Percentiles rank a stretch among this genome's conserved stretches.
These are phyloP conservation scores for Solanum hybrid DNA, from an alignment of 305 asterid species.

Conservation along the genomic window DNA sequence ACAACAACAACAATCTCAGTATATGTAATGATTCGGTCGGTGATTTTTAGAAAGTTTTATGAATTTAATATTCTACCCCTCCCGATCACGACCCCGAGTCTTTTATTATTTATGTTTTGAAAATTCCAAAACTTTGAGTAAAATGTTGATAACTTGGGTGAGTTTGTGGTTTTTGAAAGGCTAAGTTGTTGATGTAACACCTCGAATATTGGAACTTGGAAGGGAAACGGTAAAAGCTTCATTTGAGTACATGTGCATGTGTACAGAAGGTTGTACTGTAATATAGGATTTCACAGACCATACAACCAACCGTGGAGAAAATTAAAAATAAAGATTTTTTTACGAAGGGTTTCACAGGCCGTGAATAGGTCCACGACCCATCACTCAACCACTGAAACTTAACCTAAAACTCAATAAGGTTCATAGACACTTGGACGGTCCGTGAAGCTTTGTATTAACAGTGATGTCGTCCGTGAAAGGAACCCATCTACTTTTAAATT, in stretches of 20 bases:
- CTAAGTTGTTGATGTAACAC: not conserved
- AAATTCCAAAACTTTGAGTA: not conserved
- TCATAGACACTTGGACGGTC: not conserved
- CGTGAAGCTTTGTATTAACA: not conserved
- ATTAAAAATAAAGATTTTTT: too few species aligned
- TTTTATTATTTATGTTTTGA: too few species aligned
- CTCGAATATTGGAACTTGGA: not conserved
- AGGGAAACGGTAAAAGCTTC: too few species aligned
- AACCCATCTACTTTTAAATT: too few species aligned
- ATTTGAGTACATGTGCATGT: not conserved
- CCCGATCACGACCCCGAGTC: too few species aligned
- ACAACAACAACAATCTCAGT: not conserved
- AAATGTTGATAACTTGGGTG: not conserved
- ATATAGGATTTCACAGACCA: not conserved
- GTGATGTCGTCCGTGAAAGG: too few species aligned
- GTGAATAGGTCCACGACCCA: not conserved
- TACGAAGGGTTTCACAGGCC: not conserved
- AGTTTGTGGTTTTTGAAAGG: not conserved
- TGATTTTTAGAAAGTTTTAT: too few species aligned
- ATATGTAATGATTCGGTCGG: not conserved
- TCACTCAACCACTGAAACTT: not conserved
- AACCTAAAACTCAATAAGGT: not conserved
- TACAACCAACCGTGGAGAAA: not conserved
- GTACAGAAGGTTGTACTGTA: not conserved
- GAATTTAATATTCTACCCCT: too few species aligned